Percentiles rank a stretch among this genome's conserved stretches.
These are phyloP conservation scores for Tuber aestivum DNA, from an alignment of 495 filamentous ascomycete genomes.

Conservation along the genomic window DNA sequence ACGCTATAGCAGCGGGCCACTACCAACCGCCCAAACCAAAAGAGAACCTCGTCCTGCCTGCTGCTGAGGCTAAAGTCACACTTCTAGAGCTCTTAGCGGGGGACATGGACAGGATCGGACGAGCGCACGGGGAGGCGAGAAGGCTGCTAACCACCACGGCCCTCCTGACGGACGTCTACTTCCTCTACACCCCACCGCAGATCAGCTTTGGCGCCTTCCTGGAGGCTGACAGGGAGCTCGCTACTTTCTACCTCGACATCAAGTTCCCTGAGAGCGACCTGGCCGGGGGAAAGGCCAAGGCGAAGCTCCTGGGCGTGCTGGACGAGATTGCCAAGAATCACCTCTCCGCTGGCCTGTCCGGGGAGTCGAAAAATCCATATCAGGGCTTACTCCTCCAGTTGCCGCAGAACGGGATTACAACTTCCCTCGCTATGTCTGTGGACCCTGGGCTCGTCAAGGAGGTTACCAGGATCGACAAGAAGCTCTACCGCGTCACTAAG, in stretches of 20 bases:
- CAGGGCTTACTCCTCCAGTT: slow-evolving; percentile 29
- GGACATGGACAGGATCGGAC: slow-evolving; percentile 49
- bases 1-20: slow-evolving; percentile 55
- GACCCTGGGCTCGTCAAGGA: slow-evolving; percentile 45
- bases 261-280: slow-evolving; percentile 51
- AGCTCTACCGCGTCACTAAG: slow-evolving; percentile 61
- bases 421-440: slow-evolving; percentile 22
- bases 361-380: slow-evolving; percentile 23
- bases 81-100: slow-evolving; percentile 7
- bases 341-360: slow-evolving; percentile 17
- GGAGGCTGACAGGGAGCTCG: slow-evolving; percentile 66
- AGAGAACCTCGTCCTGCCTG: slow-evolving; percentile 1
- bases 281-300: slow-evolving; percentile 23
- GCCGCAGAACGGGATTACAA: slow-evolving; percentile 36
- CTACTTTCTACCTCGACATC: slow-evolving; percentile 63
- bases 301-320: slow-evolving; percentile 46
- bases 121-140: slow-evolving; percentile 64
- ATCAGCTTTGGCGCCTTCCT: slow-evolving; percentile 79
- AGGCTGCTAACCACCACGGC: slow-evolving; percentile 70
- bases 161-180: slow-evolving; percentile 84
- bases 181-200: slow-evolving; percentile 90
- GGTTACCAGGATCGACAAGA: slow-evolving; percentile 56
- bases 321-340: slow-evolving; percentile 33
- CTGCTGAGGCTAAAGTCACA: slow-evolving; percentile 6
- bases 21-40: slow-evolving; percentile 26